Percentiles rank a stretch among this genome's conserved stretches.
phyloP scores from a whole-genome alignment of 2,329 filamentous ascomycete species.

The Colletotrichum camelliae region DNA sequence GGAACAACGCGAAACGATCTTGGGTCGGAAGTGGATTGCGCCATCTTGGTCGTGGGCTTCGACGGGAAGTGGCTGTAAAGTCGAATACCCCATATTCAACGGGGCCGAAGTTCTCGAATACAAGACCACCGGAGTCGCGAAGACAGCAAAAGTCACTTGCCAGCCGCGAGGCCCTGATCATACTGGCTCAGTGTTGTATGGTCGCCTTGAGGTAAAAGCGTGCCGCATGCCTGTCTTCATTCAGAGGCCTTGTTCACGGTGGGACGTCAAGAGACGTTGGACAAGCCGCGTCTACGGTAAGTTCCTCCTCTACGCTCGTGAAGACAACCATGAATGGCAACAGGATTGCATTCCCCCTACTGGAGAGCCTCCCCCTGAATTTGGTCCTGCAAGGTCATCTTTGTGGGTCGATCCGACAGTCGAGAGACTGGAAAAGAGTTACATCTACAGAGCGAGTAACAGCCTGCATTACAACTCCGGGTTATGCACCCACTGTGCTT shows the following conservation, averaged over 20 bases:
- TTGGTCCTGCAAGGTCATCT: not conserved
- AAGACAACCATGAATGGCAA: not conserved
- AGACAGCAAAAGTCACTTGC: not conserved
- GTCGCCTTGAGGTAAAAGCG: not conserved
- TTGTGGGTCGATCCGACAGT: not conserved
- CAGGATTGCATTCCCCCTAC: not conserved
- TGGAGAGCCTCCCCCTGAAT: not conserved
- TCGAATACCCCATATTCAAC: not conserved
- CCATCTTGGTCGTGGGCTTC: slow-evolving; percentile 10
- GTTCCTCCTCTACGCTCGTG: not conserved
- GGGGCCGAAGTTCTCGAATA: not conserved
- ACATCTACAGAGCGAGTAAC: not conserved
- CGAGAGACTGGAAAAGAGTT: not conserved
- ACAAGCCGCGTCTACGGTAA: not conserved
- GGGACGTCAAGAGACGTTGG: not conserved
- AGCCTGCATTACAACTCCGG: no score
- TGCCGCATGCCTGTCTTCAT: not conserved
- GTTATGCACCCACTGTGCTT: not conserved
- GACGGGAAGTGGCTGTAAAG: not conserved
- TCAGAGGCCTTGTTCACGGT: not conserved
- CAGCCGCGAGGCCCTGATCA: not conserved
- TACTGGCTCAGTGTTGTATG: not conserved
- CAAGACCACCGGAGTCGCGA: not conserved
- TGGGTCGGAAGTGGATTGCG: not conserved
- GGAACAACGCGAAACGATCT: not conserved